Evolutionary conservation across 1,284 basidiomycete genomes (phyloP).

Genomic region (Pisolithus thermaeus): DNA sequence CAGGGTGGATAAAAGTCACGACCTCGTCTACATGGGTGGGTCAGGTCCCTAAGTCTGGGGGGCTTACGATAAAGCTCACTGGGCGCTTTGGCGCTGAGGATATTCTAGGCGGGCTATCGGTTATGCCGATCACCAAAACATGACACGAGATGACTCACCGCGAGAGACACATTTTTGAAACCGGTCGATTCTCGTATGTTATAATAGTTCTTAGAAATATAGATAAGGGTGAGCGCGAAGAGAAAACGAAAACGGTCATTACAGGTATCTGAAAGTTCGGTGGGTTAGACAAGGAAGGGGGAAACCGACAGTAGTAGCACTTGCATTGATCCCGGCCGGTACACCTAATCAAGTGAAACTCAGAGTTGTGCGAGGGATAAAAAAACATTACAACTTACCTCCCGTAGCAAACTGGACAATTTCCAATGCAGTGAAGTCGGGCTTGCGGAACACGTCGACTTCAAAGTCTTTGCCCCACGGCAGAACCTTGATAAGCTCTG

Average conservation of each 20-base stretch:
- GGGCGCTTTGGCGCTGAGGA: slow-evolving; percentile 79
- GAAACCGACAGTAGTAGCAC: slow-evolving; percentile 12
- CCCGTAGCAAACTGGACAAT: slow-evolving; percentile 78
- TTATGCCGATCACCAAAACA: neutral
- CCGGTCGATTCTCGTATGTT: slow-evolving; percentile 73
- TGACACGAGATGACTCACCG: slow-evolving; percentile 37
- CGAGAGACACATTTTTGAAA: slow-evolving; percentile 80
- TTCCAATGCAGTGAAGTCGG: slow-evolving; percentile 81
- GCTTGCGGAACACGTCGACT: slow-evolving; percentile 77
- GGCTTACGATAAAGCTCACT: slow-evolving; percentile 37
- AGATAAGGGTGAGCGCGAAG: neutral
- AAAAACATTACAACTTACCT: slow-evolving; percentile 37
- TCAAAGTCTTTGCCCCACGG: slow-evolving; percentile 84
- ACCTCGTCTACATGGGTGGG: slow-evolving; percentile 50
- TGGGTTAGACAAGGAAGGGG: neutral
- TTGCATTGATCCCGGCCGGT: slow-evolving; percentile 76
- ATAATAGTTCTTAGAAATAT: slow-evolving; percentile 58
- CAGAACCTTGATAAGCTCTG: slow-evolving; percentile 70
- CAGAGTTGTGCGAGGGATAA: neutral
- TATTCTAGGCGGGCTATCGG: slow-evolving; percentile 43
- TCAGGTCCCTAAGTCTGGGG: neutral
- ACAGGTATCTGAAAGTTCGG: slow-evolving; percentile 52
- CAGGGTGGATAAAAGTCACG: slow-evolving; percentile 74
- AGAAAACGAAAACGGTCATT: neutral
- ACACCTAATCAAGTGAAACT: slow-evolving; percentile 46